Percentiles rank a stretch among this genome's conserved stretches.
phyloP scores from a whole-genome alignment of 768 basidiomycete genomes.

The Dendrothele bispora region DNA sequence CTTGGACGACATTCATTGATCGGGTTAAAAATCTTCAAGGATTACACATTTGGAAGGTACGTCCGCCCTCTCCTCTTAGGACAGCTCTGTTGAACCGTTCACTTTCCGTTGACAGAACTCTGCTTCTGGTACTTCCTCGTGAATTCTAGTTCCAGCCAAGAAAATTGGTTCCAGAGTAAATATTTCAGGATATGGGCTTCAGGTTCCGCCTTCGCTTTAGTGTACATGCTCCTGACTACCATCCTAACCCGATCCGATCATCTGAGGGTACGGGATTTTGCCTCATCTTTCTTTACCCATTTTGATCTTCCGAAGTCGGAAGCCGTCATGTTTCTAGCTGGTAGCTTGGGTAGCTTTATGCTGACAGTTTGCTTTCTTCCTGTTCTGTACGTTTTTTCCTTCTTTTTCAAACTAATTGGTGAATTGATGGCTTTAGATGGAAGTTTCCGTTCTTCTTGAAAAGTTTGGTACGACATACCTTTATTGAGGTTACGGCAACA shows the following conservation, averaged over 20 bases:
- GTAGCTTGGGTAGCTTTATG: slow-evolving; percentile 67
- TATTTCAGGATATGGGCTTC: slow-evolving; percentile 76
- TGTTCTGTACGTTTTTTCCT: slow-evolving; percentile 49
- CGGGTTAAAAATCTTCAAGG: slow-evolving; percentile 33
- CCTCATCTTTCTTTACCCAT: background rate
- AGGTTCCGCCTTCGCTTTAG: slow-evolving; percentile 59
- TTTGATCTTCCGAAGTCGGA: slow-evolving; percentile 48
- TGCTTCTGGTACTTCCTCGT: slow-evolving; percentile 89
- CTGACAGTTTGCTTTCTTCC: slow-evolving; percentile 77
- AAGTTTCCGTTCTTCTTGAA: slow-evolving; percentile 65
- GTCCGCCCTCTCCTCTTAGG: background rate
- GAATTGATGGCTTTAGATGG: slow-evolving; percentile 43
- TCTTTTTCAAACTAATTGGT: slow-evolving; percentile 2
- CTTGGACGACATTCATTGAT: too few species aligned
- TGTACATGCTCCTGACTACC: slow-evolving; percentile 72
- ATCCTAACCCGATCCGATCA: slow-evolving; percentile 58
- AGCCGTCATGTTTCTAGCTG: slow-evolving; percentile 67
- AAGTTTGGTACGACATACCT: slow-evolving; percentile 49
- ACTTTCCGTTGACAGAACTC: slow-evolving; percentile 49
- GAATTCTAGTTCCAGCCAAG: slow-evolving; percentile 58
- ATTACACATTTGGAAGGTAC: slow-evolving; percentile 80
- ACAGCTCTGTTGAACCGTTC: background rate
- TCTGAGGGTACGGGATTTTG: slow-evolving; percentile 45
- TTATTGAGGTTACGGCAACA: too few species aligned
- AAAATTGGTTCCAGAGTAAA: slow-evolving; percentile 73